Conservation (phyloP, 352 stramenopile genomes). For the Nothophytophthora sp. region DNA sequence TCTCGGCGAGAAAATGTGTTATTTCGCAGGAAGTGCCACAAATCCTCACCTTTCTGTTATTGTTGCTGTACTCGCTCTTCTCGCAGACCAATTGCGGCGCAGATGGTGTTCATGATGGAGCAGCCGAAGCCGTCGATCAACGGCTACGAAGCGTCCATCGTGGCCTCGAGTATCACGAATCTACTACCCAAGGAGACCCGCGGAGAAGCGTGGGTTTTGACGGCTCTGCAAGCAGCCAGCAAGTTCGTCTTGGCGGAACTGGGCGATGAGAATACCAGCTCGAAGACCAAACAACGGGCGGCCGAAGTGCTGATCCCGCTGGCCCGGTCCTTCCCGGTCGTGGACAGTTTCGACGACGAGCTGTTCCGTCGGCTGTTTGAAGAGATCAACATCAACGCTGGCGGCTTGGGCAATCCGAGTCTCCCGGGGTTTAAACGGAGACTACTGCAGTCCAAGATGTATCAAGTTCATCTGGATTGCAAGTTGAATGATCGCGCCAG, state of each 20-base stretch:
- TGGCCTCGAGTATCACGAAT: constrained; percentile 47
- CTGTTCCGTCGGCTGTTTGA: constrained; percentile 48
- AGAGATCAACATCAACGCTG: constrained; percentile 46
- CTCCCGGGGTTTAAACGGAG: constrained; percentile 33
- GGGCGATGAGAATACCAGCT: constrained; percentile 18
- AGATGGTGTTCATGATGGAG: constrained; percentile 41
- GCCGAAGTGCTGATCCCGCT: constrained; percentile 46
- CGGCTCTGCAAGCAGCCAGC: constrained; percentile 40
- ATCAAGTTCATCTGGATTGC: constrained; percentile 70
- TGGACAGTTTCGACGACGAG: constrained; percentile 54
- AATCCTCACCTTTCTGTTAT: background rate
- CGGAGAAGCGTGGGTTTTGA: constrained; percentile 46
- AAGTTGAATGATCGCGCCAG: constrained; percentile 25
- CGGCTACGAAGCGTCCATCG: constrained; percentile 46
- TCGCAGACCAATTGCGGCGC: constrained; percentile 47
- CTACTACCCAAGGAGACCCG: constrained; percentile 54
- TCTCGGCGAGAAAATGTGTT: background rate
- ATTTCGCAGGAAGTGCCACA: background rate
- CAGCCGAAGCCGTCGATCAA: constrained; percentile 30
- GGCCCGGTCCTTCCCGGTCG: constrained; percentile 48
- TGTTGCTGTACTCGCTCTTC: background rate
- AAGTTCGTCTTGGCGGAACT: constrained; percentile 33
- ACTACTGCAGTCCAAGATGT: constrained; percentile 52
- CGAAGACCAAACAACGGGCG: constrained; percentile 18
- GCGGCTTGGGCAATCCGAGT: constrained; percentile 35